A percentile compares a stretch with the other conserved stretches of the same genome.
Evolutionary conservation across 495 filamentous ascomycete genomes (phyloP).

Genomic region (Chaetomium tenue): DNA sequence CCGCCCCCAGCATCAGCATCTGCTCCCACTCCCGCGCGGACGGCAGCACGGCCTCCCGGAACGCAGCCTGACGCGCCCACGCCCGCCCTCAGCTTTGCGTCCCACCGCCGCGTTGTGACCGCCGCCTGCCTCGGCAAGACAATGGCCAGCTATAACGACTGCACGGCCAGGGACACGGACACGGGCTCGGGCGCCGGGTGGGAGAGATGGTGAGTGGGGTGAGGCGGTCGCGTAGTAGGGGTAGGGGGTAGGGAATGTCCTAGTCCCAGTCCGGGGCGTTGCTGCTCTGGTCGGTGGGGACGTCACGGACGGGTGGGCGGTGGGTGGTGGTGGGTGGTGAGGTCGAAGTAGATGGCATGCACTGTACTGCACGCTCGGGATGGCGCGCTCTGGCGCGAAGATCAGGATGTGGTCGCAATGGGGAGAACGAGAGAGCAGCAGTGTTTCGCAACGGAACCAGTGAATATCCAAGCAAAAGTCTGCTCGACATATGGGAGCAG

Average conservation of each 20-base stretch:
- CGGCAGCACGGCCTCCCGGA: background rate
- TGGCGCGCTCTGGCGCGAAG: background rate
- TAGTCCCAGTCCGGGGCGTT: background rate
- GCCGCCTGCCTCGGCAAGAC: background rate
- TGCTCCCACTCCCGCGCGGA: background rate
- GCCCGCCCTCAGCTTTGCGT: no score
- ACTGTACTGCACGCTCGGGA: conserved; percentile 3
- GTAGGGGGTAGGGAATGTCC: background rate
- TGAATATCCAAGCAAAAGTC: background rate
- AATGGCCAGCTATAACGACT: background rate
- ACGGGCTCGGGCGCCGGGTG: no score
- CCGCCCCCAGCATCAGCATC: background rate
- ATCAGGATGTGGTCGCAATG: conserved; percentile 10
- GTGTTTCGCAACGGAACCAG: background rate
- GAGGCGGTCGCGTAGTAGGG: background rate
- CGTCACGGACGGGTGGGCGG: background rate
- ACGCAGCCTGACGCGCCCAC: no score
- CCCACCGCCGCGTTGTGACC: no score
- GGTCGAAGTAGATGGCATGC: conserved; percentile 18
- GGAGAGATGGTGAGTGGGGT: background rate
- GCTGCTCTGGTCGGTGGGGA: background rate
- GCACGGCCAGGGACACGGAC: no score
- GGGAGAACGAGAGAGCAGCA: background rate
- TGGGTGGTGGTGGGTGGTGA: background rate
- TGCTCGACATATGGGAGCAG: no score